Percentiles rank a stretch among this genome's conserved stretches.
Evolutionary conservation across 108 stramenopile species (phyloP).

Genomic region (Conticribra weissflogii): DNA sequence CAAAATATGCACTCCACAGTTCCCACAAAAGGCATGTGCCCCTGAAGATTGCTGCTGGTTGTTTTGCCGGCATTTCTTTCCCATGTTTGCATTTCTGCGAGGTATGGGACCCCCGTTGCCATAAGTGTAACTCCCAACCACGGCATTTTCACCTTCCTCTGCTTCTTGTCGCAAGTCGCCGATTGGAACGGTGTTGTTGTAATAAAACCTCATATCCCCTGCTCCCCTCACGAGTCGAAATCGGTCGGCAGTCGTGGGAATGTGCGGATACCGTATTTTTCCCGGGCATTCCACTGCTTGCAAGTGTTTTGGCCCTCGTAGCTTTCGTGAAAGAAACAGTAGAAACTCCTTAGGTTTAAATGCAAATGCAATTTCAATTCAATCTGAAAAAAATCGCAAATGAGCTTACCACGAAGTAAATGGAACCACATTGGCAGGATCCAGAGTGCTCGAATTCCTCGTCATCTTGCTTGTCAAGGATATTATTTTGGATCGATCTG

Average conservation of each 20-base stretch:
- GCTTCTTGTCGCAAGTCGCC: slow-evolving; percentile 15
- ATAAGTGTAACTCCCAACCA: slow-evolving; percentile 2
- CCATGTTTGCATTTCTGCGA: too few species aligned
- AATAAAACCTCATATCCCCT: slow-evolving; percentile 64
- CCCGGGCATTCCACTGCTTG: slow-evolving; percentile 54
- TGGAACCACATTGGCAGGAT: slow-evolving; percentile 72
- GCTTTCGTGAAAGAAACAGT: too few species aligned
- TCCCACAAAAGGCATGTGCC: slow-evolving; percentile 76
- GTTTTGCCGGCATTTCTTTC: too few species aligned
- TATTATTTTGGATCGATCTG: too few species aligned
- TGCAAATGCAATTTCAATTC: too few species aligned
- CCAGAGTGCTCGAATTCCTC: slow-evolving; percentile 51
- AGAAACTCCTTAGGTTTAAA: too few species aligned
- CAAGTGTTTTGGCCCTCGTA: slow-evolving; percentile 58
- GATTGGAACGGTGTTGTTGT: too few species aligned
- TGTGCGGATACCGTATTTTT: slow-evolving; percentile 73
- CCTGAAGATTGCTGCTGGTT: slow-evolving; percentile 34
- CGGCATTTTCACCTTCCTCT: slow-evolving; percentile 4
- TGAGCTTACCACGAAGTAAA: slow-evolving; percentile 59
- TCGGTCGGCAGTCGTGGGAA: slow-evolving; percentile 50
- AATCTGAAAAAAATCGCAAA: too few species aligned
- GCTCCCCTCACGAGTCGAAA: slow-evolving; percentile 60
- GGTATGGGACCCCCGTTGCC: too few species aligned
- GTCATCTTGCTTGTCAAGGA: too few species aligned
- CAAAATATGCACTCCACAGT: slow-evolving; percentile 78